Evolutionary conservation across 805 yeast species (phyloP).

Genomic region (Ogataea methylovora): DNA sequence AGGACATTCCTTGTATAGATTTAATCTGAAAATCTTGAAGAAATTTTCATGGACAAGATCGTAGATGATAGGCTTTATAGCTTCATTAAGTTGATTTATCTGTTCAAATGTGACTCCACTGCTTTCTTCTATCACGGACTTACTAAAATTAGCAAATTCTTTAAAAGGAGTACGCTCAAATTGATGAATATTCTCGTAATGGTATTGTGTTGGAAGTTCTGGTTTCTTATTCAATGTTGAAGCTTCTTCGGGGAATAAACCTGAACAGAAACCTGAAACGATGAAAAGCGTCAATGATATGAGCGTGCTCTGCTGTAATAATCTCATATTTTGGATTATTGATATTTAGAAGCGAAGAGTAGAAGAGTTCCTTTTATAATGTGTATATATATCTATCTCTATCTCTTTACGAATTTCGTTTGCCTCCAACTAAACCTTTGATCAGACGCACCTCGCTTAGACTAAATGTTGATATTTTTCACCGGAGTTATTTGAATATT

Average conservation of each 20-base stretch:
- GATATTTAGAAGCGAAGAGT: too few species aligned
- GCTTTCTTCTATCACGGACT: slow-evolving; percentile 19
- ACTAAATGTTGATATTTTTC: too few species aligned
- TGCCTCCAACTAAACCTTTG: too few species aligned
- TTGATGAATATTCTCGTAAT: slow-evolving; percentile 20
- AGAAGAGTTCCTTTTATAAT: too few species aligned
- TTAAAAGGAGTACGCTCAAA: slow-evolving; percentile 24
- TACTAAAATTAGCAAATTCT: slow-evolving; percentile 14
- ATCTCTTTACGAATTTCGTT: too few species aligned
- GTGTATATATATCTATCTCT: too few species aligned
- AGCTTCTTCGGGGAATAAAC: slow-evolving; percentile 6
- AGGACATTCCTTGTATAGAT: slow-evolving; percentile 77
- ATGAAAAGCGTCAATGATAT: too few species aligned
- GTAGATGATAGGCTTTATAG: slow-evolving; percentile 49
- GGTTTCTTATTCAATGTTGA: slow-evolving; percentile 18
- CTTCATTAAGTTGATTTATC: slow-evolving; percentile 42
- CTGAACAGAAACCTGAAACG: too few species aligned
- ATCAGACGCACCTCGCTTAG: too few species aligned
- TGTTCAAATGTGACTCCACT: slow-evolving; percentile 30
- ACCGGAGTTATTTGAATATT: too few species aligned
- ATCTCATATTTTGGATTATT: too few species aligned
- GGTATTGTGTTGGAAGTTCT: slow-evolving; percentile 15
- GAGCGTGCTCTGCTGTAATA: too few species aligned
- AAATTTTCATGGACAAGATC: slow-evolving; percentile 65
- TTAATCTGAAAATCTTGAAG: slow-evolving; percentile 81